phyloP scores from a whole-genome alignment of 2,329 filamentous ascomycete species.

The Furcasterigmium furcatum region DNA sequence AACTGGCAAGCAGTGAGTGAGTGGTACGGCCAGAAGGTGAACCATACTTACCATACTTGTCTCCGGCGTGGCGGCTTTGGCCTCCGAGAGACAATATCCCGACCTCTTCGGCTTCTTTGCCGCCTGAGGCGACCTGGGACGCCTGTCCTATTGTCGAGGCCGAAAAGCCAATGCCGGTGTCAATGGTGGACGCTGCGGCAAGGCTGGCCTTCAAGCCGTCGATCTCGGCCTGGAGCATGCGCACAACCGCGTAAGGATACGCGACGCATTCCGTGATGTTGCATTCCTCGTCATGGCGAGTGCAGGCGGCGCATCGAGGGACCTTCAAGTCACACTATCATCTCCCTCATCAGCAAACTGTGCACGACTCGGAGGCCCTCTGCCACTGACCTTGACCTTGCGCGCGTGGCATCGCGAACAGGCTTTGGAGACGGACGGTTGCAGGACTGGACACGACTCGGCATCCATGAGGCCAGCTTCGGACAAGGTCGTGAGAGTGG shows the following conservation, averaged over 20 bases:
- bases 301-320: constrained; percentile 16
- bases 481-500: not conserved
- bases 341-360: not conserved
- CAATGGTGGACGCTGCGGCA: not conserved
- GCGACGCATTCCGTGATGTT: constrained; percentile 15
- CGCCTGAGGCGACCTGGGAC: too few species aligned
- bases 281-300: constrained; percentile 10
- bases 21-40: not conserved
- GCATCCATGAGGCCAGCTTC: not conserved
- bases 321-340: constrained; percentile 19
- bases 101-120: constrained; percentile 20
- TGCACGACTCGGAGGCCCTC: not conserved
- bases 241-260: constrained; percentile 10
- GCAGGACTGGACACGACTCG: not conserved
- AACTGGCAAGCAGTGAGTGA: constrained; percentile 5
- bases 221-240: constrained; percentile 7
- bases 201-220: constrained; percentile 6
- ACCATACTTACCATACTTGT: constrained; percentile 13
- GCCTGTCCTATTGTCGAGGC: too few species aligned
- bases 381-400: constrained; percentile 17
- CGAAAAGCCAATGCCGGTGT: too few species aligned
- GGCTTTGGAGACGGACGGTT: constrained; percentile 9
- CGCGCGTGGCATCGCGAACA: constrained; percentile 12
- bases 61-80: constrained; percentile 9
- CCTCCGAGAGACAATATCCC: constrained; percentile 16